Conservation (phyloP, 805 yeast species). For the Yarrowia divulgata region DNA sequence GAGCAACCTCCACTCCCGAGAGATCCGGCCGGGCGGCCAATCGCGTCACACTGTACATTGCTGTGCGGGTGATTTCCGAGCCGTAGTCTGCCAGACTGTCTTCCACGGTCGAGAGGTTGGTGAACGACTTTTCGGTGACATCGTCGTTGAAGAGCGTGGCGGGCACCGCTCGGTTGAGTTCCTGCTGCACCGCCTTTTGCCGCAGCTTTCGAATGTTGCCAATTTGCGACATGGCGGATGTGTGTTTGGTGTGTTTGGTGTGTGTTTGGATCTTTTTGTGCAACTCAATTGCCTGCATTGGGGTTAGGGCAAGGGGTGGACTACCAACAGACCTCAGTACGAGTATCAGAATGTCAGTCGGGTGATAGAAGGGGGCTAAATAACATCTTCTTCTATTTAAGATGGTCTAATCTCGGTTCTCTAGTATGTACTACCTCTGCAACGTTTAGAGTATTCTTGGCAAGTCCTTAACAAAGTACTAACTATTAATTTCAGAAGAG, state of each 20-base stretch:
- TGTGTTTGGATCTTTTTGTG: conserved; percentile 1
- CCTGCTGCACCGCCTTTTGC: conserved; percentile 26
- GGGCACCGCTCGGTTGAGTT: conserved; percentile 1
- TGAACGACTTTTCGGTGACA: conserved; percentile 21
- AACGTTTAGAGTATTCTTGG: no score
- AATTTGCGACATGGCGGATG: conserved; percentile 18
- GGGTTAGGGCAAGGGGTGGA: conserved; percentile 5
- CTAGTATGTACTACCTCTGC: no score
- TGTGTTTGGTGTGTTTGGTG: background rate
- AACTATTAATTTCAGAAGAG: no score
- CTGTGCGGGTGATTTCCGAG: conserved; percentile 64
- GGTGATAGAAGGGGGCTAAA: no score
- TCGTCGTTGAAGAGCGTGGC: conserved; percentile 33
- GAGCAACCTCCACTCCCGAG: conserved; percentile 45
- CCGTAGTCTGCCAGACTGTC: conserved; percentile 43
- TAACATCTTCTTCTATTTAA: no score
- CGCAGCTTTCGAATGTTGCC: conserved; percentile 10
- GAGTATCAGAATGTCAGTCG: no score
- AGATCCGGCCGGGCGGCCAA: conserved; percentile 64
- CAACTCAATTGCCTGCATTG: conserved; percentile 8
- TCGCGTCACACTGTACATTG: conserved; percentile 63
- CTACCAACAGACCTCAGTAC: no score
- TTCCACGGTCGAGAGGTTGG: conserved; percentile 34
- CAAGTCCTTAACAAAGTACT: no score
- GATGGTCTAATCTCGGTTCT: no score